Base-by-base conservation (phyloP, 352 stramenopile genomes). In the Phytopythium delawarense region DNA sequence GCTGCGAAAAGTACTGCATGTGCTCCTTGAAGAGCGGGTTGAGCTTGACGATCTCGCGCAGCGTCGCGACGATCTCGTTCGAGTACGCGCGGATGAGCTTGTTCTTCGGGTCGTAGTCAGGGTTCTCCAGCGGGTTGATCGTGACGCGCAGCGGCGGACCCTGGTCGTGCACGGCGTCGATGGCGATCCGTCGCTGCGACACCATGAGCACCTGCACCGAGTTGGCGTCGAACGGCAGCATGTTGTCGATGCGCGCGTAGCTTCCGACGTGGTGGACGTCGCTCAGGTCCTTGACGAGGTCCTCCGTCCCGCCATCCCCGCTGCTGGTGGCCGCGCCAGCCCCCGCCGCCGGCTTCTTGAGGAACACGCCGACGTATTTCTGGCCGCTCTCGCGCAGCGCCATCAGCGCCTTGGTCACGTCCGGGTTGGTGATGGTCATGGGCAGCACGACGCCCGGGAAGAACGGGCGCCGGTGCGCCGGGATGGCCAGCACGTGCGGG, bases 21-120 rank as follows among this genome's bases (percentile, higher is more conserved):
- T 99, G 96, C 68, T 99, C 97, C 63, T 98, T 97, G 64, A 99
- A 98, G 16, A 99, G 67, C 23, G 96, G 95, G 74, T 99, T 99
- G 60, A 98, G 73, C 69, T 98, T 97, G 28, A 99, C 91, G 40
- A 99, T 90, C 67, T 99, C 96, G 30, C 96, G 89, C 69, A 99
- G 84, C 28, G 95, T 98, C 28, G 85, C 93, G 8, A 99, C 81
- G 57, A 99, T 98, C 78, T 99, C 97, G 71, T 99, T 99, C 54
- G 88, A 98, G 54, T 99, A 97, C 6, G 98, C 98, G 40, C 90
- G 82, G 44, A 99, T 97, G 8, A 96, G 88, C 67, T 98, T 77
- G 72, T 76, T 91, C 59, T 92, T 81, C 9, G 84, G 71, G 58
- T 92, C 84, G 52, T 74, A 91, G 0, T 75, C 59, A 1, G 74